Evolutionary conservation across 176 grass and related monocot species (phyloP).

Genomic region (Paspalum vaginatum): DNA sequence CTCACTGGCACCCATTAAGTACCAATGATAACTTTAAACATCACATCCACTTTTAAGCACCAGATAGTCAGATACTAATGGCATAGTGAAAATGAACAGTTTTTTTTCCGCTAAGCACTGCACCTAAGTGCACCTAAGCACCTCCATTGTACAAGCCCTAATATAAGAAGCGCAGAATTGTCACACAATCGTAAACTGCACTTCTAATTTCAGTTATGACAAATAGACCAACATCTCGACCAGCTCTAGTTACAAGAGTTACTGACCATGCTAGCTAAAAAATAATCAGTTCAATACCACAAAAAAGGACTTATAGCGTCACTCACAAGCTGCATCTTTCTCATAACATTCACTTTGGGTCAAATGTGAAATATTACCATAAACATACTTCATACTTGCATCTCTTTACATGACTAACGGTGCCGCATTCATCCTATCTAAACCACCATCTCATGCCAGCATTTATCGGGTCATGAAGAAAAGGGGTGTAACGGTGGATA

Average conservation of each 20-base stretch:
- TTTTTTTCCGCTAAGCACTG: too few species aligned
- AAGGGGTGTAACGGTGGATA: conserved; percentile 64
- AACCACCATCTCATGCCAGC: conserved; percentile 98
- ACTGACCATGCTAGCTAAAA: conserved; percentile 34
- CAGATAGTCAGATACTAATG: too few species aligned
- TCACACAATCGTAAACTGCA: neutral
- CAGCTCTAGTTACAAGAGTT: conserved; percentile 42
- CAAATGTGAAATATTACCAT: conserved; percentile 34
- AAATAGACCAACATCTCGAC: conserved; percentile 13
- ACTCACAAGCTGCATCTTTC: conserved; percentile 26
- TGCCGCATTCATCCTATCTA: conserved; percentile 55
- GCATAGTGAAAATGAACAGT: too few species aligned
- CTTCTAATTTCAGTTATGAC: conserved; percentile 1
- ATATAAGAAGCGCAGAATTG: too few species aligned
- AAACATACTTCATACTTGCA: conserved; percentile 24
- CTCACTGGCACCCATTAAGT: too few species aligned
- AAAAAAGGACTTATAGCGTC: conserved; percentile 5
- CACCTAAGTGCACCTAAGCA: too few species aligned
- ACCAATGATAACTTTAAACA: too few species aligned
- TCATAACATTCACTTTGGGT: conserved; percentile 18
- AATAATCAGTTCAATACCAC: conserved; percentile 7
- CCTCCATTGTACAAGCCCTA: too few species aligned
- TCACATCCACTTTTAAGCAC: too few species aligned
- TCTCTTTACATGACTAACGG: conserved; percentile 40
- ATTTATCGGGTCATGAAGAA: conserved; percentile 74